Conservation (phyloP, 2,329 filamentous ascomycete genomes). For the Talaromyces sp. region DNA sequence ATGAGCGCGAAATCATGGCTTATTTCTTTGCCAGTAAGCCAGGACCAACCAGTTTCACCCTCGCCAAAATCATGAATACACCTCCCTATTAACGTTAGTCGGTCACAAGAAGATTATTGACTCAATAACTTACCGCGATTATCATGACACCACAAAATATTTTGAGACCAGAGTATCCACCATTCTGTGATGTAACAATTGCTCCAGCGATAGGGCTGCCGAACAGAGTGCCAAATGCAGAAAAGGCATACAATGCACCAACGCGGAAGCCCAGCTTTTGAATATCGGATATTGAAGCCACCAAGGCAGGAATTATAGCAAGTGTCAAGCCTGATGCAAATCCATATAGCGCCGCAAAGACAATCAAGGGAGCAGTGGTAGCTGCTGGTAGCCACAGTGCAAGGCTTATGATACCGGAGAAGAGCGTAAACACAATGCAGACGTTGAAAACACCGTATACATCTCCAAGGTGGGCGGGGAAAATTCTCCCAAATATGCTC, state of each 20-base stretch:
- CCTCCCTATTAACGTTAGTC: not conserved
- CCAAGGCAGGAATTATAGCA: conserved; percentile 55
- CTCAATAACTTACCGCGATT: not conserved
- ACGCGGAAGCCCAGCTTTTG: conserved; percentile 62
- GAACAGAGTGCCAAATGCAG: conserved; percentile 58
- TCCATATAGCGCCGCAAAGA: conserved; percentile 61
- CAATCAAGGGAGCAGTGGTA: conserved; percentile 52
- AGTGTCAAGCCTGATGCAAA: conserved; percentile 63
- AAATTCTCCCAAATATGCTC: conserved; percentile 51
- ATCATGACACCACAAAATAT: conserved; percentile 2
- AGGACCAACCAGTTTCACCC: not conserved
- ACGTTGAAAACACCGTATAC: conserved; percentile 51
- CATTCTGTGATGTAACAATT: conserved; percentile 36
- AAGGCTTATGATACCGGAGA: conserved; percentile 44
- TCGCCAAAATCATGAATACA: not conserved
- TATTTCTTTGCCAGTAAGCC: not conserved
- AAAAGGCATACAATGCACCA: conserved; percentile 57
- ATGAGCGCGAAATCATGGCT: not conserved
- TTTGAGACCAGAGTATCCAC: conserved; percentile 1
- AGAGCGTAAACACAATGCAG: conserved; percentile 44
- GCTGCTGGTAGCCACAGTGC: conserved; percentile 49
- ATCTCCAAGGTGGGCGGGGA: conserved; percentile 52
- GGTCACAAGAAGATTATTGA: not conserved
- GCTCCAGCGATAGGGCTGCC: conserved; percentile 64
- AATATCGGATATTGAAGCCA: conserved; percentile 65